A percentile compares a stretch with the other conserved stretches of the same genome.
phyloP scores from a whole-genome alignment of 2,329 filamentous ascomycete species.

The Colletotrichum agaves region DNA sequence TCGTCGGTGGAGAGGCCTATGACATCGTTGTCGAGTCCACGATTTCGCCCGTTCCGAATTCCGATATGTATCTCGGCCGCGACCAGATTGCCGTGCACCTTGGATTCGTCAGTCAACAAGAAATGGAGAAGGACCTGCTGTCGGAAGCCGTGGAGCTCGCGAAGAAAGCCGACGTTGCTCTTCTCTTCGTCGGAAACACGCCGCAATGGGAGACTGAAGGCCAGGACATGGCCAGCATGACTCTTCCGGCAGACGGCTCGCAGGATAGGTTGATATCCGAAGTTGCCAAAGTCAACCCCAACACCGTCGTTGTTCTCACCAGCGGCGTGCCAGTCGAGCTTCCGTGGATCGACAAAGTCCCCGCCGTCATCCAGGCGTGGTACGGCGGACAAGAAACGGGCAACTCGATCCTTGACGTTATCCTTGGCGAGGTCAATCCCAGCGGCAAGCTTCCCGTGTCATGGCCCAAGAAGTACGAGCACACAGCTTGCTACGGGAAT shows the following conservation, averaged over 20 bases:
- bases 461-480: slow-evolving; percentile 65
- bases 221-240: slow-evolving; percentile 74
- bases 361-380: slow-evolving; percentile 78
- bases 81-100: background rate
- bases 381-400: slow-evolving; percentile 78
- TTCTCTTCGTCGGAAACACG: slow-evolving; percentile 62
- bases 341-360: slow-evolving; percentile 65
- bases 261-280: slow-evolving; percentile 69
- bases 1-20: slow-evolving; percentile 52
- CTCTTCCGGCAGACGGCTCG: slow-evolving; percentile 65
- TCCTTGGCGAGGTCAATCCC: slow-evolving; percentile 72
- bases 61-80: background rate
- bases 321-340: slow-evolving; percentile 69
- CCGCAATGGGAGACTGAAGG: slow-evolving; percentile 74
- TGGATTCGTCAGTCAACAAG: background rate
- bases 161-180: slow-evolving; percentile 68
- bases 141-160: slow-evolving; percentile 67
- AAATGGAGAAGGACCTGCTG: slow-evolving; percentile 27
- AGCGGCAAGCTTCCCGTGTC: slow-evolving; percentile 2
- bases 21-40: slow-evolving; percentile 65
- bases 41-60: background rate
- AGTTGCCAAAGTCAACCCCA: slow-evolving; percentile 66
- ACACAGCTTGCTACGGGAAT: slow-evolving; percentile 9
- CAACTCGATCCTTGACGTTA: slow-evolving; percentile 72
- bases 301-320: slow-evolving; percentile 70